Percentiles rank a stretch among this genome's conserved stretches.
Conservation (phyloP, 2,329 filamentous ascomycete genomes). For the Penicillium frequentans region DNA sequence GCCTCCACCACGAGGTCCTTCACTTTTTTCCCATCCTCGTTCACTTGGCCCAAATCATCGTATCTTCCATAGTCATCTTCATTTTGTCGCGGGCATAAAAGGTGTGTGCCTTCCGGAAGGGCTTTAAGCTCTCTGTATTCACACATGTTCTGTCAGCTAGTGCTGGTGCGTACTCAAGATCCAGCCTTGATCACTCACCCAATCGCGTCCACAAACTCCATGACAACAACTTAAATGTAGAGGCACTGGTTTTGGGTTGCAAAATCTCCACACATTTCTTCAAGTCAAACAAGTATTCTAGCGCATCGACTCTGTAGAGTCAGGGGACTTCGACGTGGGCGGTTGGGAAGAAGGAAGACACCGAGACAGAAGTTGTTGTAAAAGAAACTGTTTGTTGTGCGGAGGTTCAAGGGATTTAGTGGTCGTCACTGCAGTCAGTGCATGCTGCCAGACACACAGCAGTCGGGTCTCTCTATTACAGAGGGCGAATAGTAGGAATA, state of each 20-base stretch:
- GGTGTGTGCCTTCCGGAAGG: conserved; percentile 54
- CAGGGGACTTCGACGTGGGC: background rate
- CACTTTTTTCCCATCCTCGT: conserved; percentile 32
- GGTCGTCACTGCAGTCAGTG: background rate
- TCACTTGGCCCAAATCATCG: conserved; percentile 52
- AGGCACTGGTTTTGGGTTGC: conserved; percentile 4
- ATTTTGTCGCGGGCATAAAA: conserved; percentile 66
- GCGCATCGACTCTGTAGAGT: background rate
- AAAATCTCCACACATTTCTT: conserved; percentile 19
- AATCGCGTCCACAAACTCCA: conserved; percentile 45
- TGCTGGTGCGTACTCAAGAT: background rate
- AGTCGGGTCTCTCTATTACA: background rate
- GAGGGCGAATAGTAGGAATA: background rate
- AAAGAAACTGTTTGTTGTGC: background rate
- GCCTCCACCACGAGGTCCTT: conserved; percentile 55
- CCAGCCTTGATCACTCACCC: conserved; percentile 31
- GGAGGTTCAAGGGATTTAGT: background rate
- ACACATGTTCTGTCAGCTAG: conserved; percentile 9
- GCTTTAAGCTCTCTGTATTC: conserved; percentile 43
- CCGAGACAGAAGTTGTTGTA: background rate
- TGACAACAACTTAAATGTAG: conserved; percentile 18
- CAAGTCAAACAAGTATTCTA: background rate
- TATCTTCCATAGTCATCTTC: conserved; percentile 67
- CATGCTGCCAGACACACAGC: background rate
- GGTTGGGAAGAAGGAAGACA: background rate